These are phyloP conservation scores for Aspergillus latus DNA, from an alignment of 2,329 filamentous ascomycete genomes.

Conservation along the genomic window DNA sequence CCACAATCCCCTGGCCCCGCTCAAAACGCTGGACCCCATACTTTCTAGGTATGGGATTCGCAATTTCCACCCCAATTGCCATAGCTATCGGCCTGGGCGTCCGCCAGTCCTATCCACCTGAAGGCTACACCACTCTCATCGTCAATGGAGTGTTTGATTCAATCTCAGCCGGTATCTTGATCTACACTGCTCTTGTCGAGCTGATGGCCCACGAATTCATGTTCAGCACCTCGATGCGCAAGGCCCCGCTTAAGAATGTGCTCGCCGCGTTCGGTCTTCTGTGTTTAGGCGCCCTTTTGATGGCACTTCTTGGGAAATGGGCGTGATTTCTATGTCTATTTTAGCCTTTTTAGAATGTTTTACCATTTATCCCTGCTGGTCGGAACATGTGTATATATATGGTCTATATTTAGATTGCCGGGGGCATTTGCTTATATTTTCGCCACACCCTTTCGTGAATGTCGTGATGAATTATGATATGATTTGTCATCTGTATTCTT, in stretches of 20 bases:
- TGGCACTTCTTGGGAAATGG: conserved; percentile 85
- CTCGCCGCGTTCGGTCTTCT: conserved; percentile 68
- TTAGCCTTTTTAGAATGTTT: not conserved
- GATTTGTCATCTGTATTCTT: not conserved
- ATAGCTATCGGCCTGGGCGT: conserved; percentile 83
- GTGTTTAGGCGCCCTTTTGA: conserved; percentile 69
- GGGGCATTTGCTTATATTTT: not conserved
- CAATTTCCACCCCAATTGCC: conserved; percentile 77
- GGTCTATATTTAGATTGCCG: not conserved
- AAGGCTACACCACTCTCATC: conserved; percentile 64
- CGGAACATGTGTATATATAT: not conserved
- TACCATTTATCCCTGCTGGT: not conserved
- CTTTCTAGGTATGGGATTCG: conserved; percentile 69
- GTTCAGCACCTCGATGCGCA: conserved; percentile 84
- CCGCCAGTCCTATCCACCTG: conserved; percentile 61
- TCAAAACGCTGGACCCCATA: conserved; percentile 73
- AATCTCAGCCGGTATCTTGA: conserved; percentile 83
- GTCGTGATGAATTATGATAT: not conserved
- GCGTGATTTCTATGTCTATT: conserved; percentile 52
- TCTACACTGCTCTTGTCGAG: conserved; percentile 92
- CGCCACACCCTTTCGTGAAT: not conserved
- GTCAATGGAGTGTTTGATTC: conserved; percentile 87
- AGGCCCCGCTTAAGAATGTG: conserved; percentile 63
- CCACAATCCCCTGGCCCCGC: conserved; percentile 72
- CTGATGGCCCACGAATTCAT: conserved; percentile 95